Base-by-base conservation (phyloP, 1,284 basidiomycete species). In the Microbotryum scabiosae region DNA sequence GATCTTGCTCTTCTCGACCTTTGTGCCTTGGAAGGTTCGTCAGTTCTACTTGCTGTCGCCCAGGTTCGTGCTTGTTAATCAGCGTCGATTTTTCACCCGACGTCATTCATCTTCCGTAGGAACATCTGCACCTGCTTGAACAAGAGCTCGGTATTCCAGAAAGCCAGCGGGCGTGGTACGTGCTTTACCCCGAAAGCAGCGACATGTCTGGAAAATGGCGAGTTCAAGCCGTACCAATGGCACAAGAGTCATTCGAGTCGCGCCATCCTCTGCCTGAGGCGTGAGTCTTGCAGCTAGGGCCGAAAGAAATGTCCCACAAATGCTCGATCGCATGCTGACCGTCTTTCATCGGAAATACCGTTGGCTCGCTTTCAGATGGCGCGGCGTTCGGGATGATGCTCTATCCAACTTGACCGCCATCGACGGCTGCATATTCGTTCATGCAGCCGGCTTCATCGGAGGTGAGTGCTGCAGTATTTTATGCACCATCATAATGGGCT, bases 401-500 rank as follows among this genome's bases (percentile, higher is more conserved):
- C 78, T 98, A 50, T 86, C 84, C 52, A 78, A 84, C 67, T 76
- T 84, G 16, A 84, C 84, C 14, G 90, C 90, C 2, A 85, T 97
- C 65, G 64, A 68, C 2, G 90, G 85, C 2, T 83, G 91, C 57
- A 84, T 97, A 60, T 98, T 98, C 74, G 85, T 93, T 30, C 94
- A 98, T 76, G 89, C 91, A 1, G 87, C 86, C 62, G 94, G 94
- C 4, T 98, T 98, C 74, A 97, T 93, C 71, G 96, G 92, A 71
- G 91, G 90, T 83, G 65, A 71, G 85, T 76, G 8, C 21, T 51
- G 16, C 10, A 25, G 18, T 26, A 46, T 18, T 50, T 62, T 54
- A 30, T 30, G 28, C 53, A n/a, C 36, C 10, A 47, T 51, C n/a
- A 18, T 20, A 26, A 18, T 47, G 28, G 26, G 46, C n/a, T 46